Percentiles rank a stretch among this genome's conserved stretches.
Evolutionary conservation across 192 early-diverging fungal species (phyloP).

Genomic region (Backusella psychrophila): DNA sequence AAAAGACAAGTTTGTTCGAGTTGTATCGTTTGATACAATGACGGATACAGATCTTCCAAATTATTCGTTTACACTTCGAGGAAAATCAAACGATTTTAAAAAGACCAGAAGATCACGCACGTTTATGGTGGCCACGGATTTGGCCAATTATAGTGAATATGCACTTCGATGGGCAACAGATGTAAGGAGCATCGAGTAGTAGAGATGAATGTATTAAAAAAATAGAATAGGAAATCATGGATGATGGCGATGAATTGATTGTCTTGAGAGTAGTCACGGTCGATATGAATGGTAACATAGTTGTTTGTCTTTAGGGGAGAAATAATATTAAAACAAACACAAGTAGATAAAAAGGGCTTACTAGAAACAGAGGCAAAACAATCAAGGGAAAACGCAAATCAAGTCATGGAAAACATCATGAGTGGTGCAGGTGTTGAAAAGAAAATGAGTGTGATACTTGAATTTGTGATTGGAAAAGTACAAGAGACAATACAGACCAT

Average conservation of each 20-base stretch:
- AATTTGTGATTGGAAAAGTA: slow-evolving; percentile 46
- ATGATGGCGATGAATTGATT: slow-evolving; percentile 48
- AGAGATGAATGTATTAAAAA: background rate
- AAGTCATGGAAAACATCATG: slow-evolving; percentile 27
- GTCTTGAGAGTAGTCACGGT: slow-evolving; percentile 15
- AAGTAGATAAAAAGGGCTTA: background rate
- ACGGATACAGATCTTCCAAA: slow-evolving; percentile 33
- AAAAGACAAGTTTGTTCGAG: slow-evolving; percentile 28
- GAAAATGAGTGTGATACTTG: slow-evolving; percentile 46
- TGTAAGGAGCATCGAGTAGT: background rate
- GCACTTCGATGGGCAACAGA: slow-evolving; percentile 50
- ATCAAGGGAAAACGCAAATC: slow-evolving; percentile 29
- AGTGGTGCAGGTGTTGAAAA: slow-evolving; percentile 19
- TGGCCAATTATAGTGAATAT: slow-evolving; percentile 50
- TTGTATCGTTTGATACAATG: slow-evolving; percentile 39
- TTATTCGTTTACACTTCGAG: slow-evolving; percentile 48
- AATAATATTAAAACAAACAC: background rate
- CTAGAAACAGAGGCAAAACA: slow-evolving; percentile 15
- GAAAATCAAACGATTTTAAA: slow-evolving; percentile 37
- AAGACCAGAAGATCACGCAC: slow-evolving; percentile 36
- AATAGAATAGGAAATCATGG: slow-evolving; percentile 39
- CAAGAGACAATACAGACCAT: slow-evolving; percentile 48
- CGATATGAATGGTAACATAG: slow-evolving; percentile 16
- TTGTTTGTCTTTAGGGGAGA: background rate
- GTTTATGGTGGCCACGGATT: slow-evolving; percentile 51